phyloP scores from a whole-genome alignment of 257 asterid species.

The Solanum pinnatisectum region DNA sequence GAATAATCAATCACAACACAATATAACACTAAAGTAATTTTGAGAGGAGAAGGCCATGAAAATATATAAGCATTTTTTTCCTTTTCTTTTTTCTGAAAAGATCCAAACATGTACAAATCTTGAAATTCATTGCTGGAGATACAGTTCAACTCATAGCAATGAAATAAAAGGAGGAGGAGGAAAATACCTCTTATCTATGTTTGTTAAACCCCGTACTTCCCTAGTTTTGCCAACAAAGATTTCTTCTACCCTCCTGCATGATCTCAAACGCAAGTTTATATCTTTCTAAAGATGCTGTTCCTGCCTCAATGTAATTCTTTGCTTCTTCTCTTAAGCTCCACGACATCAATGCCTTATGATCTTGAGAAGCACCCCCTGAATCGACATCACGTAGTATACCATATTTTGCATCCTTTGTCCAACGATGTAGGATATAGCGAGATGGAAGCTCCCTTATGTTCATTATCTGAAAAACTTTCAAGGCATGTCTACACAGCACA shows the following conservation, averaged over 20 bases:
- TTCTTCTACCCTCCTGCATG: slow-evolving; percentile 91
- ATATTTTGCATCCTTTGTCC: slow-evolving; percentile 70
- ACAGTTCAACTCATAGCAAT: background rate
- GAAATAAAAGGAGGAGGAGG: slow-evolving; percentile 8
- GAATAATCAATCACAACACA: slow-evolving; percentile 9
- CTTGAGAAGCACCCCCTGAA: slow-evolving; percentile 62
- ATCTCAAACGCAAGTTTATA: slow-evolving; percentile 84
- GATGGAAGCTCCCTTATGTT: slow-evolving; percentile 85
- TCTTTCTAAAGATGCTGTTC: slow-evolving; percentile 65
- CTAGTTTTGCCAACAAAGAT: slow-evolving; percentile 75
- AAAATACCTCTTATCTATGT: slow-evolving; percentile 21
- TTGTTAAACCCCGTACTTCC: background rate
- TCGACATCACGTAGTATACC: slow-evolving; percentile 69
- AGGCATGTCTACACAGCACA: slow-evolving; percentile 70
- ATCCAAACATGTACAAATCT: slow-evolving; percentile 9
- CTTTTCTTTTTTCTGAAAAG: background rate
- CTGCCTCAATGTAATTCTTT: slow-evolving; percentile 63
- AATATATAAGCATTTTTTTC: background rate
- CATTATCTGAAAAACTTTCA: slow-evolving; percentile 81
- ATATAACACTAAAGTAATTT: background rate
- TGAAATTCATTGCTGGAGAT: slow-evolving; percentile 6
- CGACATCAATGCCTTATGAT: slow-evolving; percentile 64
- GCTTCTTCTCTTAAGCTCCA: slow-evolving; percentile 97
- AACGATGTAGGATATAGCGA: slow-evolving; percentile 69
- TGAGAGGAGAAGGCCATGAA: background rate